phyloP scores from a whole-genome alignment of 1,284 basidiomycete species.

The Puccinia sorghi region DNA sequence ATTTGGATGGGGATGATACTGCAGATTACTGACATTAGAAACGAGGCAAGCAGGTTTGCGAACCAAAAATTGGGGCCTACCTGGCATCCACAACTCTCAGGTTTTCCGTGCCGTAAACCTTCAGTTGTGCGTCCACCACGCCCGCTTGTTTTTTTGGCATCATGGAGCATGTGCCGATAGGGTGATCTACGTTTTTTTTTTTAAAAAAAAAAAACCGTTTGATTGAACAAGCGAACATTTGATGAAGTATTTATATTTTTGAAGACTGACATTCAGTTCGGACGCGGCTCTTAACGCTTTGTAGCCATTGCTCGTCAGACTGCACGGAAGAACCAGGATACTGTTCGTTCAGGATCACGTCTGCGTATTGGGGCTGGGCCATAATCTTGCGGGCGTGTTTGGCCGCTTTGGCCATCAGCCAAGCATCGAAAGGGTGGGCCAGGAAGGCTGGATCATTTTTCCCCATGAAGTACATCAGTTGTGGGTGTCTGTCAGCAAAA shows the following conservation, averaged over 20 bases:
- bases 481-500: too few species aligned
- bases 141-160: slow-evolving; percentile 60
- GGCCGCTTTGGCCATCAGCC: slow-evolving; percentile 33
- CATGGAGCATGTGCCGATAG: slow-evolving; percentile 60
- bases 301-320: slow-evolving; percentile 27
- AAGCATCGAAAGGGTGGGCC: slow-evolving; percentile 38
- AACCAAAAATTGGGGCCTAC: not conserved
- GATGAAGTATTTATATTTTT: too few species aligned
- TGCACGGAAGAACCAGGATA: slow-evolving; percentile 21
- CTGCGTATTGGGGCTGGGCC: slow-evolving; percentile 6
- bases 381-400: slow-evolving; percentile 39
- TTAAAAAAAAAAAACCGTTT: too few species aligned
- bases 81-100: slow-evolving; percentile 61
- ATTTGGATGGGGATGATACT: slow-evolving; percentile 45
- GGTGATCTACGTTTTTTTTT: slow-evolving; percentile 52
- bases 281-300: slow-evolving; percentile 19
- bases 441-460: slow-evolving; percentile 5
- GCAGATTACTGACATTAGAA: not conserved
- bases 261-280: slow-evolving; percentile 39
- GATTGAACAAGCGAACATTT: too few species aligned
- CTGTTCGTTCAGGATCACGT: slow-evolving; percentile 20
- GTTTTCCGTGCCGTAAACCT: slow-evolving; percentile 72
- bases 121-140: slow-evolving; percentile 64
- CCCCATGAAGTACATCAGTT: too few species aligned
- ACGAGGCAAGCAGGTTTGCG: not conserved